These are phyloP conservation scores for Domatiomyces catenatus DNA, from an alignment of 2,329 filamentous ascomycete species.

Conservation along the genomic window DNA sequence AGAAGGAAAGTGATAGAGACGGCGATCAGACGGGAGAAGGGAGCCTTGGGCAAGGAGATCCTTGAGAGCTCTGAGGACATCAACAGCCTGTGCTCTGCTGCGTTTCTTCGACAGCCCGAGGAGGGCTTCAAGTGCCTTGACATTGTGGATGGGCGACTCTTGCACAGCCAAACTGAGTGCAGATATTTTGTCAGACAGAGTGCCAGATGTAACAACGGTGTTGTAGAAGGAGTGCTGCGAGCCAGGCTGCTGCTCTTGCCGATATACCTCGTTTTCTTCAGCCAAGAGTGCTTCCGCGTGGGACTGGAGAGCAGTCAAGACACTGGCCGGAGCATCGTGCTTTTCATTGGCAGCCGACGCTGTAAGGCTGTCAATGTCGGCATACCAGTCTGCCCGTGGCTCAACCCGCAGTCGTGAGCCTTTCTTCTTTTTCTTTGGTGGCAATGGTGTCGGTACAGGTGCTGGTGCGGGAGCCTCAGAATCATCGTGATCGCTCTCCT, in stretches of 20 bases:
- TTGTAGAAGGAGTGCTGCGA: constrained; percentile 93
- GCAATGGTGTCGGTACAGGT: constrained; percentile 13
- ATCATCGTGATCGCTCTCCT: constrained; percentile 16
- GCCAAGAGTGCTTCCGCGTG: constrained; percentile 62
- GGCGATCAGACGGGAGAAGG: constrained; percentile 66
- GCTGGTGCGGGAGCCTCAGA: constrained; percentile 21
- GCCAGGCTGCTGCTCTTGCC: constrained; percentile 52
- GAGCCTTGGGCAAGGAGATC: constrained; percentile 85
- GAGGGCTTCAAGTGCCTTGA: constrained; percentile 73
- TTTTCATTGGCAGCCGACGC: constrained; percentile 25
- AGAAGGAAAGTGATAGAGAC: constrained; percentile 60
- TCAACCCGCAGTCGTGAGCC: constrained; percentile 26
- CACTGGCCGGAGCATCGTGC: constrained; percentile 33
- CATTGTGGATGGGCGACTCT: constrained; percentile 88
- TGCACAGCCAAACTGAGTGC: constrained; percentile 87
- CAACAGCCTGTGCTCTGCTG: constrained; percentile 80
- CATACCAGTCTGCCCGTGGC: constrained; percentile 54
- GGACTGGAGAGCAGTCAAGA: constrained; percentile 37
- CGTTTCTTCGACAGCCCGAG: constrained; percentile 77
- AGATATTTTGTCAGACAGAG: constrained; percentile 90
- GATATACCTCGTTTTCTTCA: constrained; percentile 61
- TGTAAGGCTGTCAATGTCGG: constrained; percentile 40
- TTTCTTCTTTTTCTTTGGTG: constrained; percentile 4
- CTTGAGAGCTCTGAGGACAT: constrained; percentile 82
- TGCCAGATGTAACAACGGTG: constrained; percentile 92